Base-by-base conservation (phyloP, 345 rosid species). In the Bruguiera gymnorhiza region DNA sequence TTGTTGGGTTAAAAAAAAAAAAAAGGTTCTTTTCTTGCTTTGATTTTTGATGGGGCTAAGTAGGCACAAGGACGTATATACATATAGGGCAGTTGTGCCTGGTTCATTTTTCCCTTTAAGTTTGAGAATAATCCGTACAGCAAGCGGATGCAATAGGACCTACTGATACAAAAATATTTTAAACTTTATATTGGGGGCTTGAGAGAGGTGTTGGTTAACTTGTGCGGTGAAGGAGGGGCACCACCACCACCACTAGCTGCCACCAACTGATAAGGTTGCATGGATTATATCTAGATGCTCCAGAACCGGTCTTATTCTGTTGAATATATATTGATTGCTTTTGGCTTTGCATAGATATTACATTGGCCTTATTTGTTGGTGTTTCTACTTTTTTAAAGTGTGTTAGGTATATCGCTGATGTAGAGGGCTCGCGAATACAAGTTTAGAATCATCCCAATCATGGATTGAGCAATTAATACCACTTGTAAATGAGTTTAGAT, bases 111-210 rank as follows among this genome's bases (percentile, higher is more conserved):
- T 34, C 37, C 58, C 50, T 66, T 60, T 24, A 43, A 63, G 70
- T 51, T 60, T 56, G 56, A 68, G 51, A 31, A 72, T 32, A 58
- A 30, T 61, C 62, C 46, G 57, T 54, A 57, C 54, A 51, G 36
- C 31, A 65, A 53, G 73, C 69, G 67, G 80, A 77, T 74, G 80
- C 60, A 39, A 80, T 74, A 65, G 85, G 76, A 37, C 84, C 86
- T 68, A 78, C 80, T 59, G 62, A 26, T 56, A 30, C 36, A 54
- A 65, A 68, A 75, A n/a, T 27, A 31, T 46, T 46, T 59, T 34
- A 75, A 26, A 43, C 13, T 11, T 57, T 13, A 43, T 43, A 43
- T 43, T 43, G 18, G 50, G 19, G 16, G 16, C 50, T 43, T 70
- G 16, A 70, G 57, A 67, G 64, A 57, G 65, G 15, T 52, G 31